Percentiles rank a stretch among this genome's conserved stretches.
Conservation (phyloP, 192 early-diverging fungal species). For the Pilobolus umbonatus region DNA sequence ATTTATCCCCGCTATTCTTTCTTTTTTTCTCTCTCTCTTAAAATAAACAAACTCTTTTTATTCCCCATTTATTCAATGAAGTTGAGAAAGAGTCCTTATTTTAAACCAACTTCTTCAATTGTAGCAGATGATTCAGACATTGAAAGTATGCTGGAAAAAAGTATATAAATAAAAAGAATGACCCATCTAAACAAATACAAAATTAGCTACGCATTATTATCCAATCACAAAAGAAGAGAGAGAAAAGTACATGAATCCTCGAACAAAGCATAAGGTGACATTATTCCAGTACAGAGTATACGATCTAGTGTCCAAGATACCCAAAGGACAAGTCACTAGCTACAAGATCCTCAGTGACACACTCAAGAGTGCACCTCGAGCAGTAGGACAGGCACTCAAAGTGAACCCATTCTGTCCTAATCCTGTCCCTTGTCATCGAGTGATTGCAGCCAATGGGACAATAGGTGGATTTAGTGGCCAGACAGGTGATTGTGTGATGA, state of each 20-base stretch:
- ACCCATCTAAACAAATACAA: neutral
- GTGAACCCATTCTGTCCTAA: slow-evolving; percentile 66
- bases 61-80: too few relatives aligned
- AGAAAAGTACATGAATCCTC: slow-evolving; percentile 41
- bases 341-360: slow-evolving; percentile 65
- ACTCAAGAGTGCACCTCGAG: slow-evolving; percentile 54
- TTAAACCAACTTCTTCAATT: too few relatives aligned
- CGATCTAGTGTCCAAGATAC: slow-evolving; percentile 61
- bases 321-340: slow-evolving; percentile 57
- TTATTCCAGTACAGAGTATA: slow-evolving; percentile 72
- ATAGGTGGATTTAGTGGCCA: slow-evolving; percentile 71
- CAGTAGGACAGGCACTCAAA: slow-evolving; percentile 62
- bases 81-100: too few relatives aligned
- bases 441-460: slow-evolving; percentile 53
- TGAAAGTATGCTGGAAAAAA: too few relatives aligned
- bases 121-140: too few relatives aligned
- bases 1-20: too few relatives aligned
- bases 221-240: slow-evolving; percentile 1
- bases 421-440: slow-evolving; percentile 70
- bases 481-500: slow-evolving; percentile 54
- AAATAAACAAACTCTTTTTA: too few relatives aligned
- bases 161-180: too few relatives aligned
- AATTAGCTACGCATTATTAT: slow-evolving; percentile 1
- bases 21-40: too few relatives aligned
- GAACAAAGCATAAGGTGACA: slow-evolving; percentile 57